Base-by-base conservation (phyloP, 2,329 filamentous ascomycete genomes). In the Clarireedia homoeocarpa region DNA sequence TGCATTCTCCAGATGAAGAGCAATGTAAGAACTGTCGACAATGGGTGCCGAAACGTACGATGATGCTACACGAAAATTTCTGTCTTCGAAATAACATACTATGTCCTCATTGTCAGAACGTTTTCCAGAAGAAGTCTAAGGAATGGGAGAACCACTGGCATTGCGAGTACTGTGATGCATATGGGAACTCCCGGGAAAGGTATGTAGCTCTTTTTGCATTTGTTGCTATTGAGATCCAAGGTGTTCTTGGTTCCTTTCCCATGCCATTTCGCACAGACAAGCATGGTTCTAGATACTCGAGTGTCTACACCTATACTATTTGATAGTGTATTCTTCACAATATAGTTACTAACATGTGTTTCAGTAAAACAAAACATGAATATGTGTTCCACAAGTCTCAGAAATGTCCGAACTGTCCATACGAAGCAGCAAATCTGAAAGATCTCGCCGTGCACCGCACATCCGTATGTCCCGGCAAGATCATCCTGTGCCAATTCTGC, bases 401-500 rank as follows among this genome's bases (percentile, higher is more conserved):
- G 24, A 66, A 67, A 42, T 89, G 85, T 66, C 68, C 73, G 2
- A 76, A 70, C 40, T 85, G 82, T 53, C 71, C 77, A 0, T 97
- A 92, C 71, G 74, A 77, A 4, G 84, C 89, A 15, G 78, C 84
- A 26, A 89, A 88, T 1, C 73, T 95, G 0, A 77, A 83, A 0
- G 83, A 85, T 30, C 78, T 99, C 6, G 89, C 94, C 0, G 80
- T 84, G n/a, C 94, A 99, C 70, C 86, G 88, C 57, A 95, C 89
- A 0, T 90, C 84, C 0, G 79, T 84, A 9, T 99, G 94, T 62
- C 91, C 94, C 0, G 82, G 80, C 0, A 97, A 97, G 70, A 74
- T 89, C 15, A 96, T 97, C 38, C 81, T 99, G 12, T 99, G 94
- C 71, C 89, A 88, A 61, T 99, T 99, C 74, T 99, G 94, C 70